Evolutionary conservation across 2,329 filamentous ascomycete genomes (phyloP).

Genomic region (Pseudogymnoascus sp.): DNA sequence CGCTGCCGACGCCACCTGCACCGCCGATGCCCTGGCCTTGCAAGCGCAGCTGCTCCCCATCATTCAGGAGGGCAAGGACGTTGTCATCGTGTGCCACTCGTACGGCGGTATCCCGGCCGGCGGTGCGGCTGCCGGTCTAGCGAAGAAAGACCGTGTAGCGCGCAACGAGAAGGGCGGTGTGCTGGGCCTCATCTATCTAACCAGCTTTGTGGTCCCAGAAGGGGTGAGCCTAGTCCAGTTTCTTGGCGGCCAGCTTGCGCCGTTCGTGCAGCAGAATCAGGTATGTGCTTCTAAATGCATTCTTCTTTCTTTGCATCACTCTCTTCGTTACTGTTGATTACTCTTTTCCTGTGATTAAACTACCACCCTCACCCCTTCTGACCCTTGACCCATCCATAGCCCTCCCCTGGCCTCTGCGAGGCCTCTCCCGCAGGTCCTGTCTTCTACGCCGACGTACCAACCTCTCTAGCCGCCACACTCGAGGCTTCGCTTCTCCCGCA

Average conservation of each 20-base stretch:
- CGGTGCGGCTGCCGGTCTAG: conserved; percentile 13
- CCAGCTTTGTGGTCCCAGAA: not conserved
- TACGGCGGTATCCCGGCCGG: conserved; percentile 32
- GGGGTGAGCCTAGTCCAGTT: not conserved
- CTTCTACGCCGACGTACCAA: not conserved
- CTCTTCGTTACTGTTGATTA: not conserved
- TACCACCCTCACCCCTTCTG: not conserved
- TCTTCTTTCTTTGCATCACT: not conserved
- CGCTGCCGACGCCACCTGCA: not conserved
- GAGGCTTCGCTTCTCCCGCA: not conserved
- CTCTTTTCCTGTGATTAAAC: not conserved
- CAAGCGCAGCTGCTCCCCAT: not conserved
- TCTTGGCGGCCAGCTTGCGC: not conserved
- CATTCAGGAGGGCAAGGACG: conserved; percentile 28
- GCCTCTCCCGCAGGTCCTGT: not conserved
- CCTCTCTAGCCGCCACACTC: not conserved
- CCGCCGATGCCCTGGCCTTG: conserved; percentile 4
- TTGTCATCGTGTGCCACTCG: conserved; percentile 33
- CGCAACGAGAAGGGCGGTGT: not conserved
- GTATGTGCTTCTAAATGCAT: not conserved
- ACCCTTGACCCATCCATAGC: not conserved
- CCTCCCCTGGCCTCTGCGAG: not conserved
- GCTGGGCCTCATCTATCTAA: not conserved
- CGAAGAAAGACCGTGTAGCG: not conserved
- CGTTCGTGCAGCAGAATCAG: not conserved